Base-by-base conservation (phyloP, 768 basidiomycete species). In the Russula griseocarnosa region DNA sequence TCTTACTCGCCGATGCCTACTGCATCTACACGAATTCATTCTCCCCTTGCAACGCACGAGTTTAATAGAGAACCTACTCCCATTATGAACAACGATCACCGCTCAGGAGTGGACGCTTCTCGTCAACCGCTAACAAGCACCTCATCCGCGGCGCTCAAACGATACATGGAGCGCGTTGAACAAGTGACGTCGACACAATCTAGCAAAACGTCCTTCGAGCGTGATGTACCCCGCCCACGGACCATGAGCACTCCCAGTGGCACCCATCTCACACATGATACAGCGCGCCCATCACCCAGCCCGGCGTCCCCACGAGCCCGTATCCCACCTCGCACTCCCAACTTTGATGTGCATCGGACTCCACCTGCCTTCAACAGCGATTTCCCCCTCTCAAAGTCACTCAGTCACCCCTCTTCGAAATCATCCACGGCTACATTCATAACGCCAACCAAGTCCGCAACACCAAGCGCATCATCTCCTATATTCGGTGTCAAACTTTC, bases 381-480 rank as follows among this genome's bases (percentile, higher is more conserved):
- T 32, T 46, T 26, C 13, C 44, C 44, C 20, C 30, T 58, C 7
- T 32, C 53, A 14, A 64, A 64, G 58, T 55, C 52, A 5, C 59
- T 38, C 4, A 26, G 62, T 72, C 24, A 56, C 68, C 49, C 52
- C 70, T 4, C 68, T 70, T 55, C 53, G 22, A 64, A 64, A 36
- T 24, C 53, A 8, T 60, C 52, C 26, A 18, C 52, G 18, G 46
- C 44, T 24, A 26, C 63, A 60, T 38, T 40, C 28, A 22, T 74
- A 69, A 61, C 72, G 69, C 57, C 73, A 70, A 3, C 54, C 44
- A 56, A 54, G 24, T 16, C 70, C 66, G 0, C 79, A 14, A 63
- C 73, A n/a, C 69, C 80, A 26, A 50, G 13, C 14, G 63, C 72
- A 11, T 72, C 77, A 32, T 75, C 79, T 40, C 58, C 55, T 26